Evolutionary conservation across 73 alveolate genomes (phyloP).

Genomic region (Halteria grandinella): DNA sequence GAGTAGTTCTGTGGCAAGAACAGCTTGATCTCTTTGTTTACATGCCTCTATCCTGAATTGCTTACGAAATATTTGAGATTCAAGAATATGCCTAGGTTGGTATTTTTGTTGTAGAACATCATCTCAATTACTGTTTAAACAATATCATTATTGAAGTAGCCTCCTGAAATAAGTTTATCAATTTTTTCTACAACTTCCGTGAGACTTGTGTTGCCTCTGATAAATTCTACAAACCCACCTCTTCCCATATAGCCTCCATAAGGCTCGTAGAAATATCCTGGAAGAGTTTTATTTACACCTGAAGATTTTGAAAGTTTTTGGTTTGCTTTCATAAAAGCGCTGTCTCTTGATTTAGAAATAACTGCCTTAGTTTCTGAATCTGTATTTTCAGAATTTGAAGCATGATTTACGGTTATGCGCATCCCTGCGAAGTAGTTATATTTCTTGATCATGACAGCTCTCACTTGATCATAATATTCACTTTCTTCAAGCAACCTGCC

Average conservation of each 20-base stretch:
- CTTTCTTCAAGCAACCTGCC: too few species aligned
- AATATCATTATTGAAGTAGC: slow-evolving; percentile 40
- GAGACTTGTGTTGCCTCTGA: slow-evolving; percentile 30
- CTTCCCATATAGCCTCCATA: slow-evolving; percentile 40
- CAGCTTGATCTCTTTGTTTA: background rate
- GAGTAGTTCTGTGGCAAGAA: slow-evolving; percentile 47
- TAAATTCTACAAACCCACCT: slow-evolving; percentile 63
- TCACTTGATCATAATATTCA: slow-evolving; percentile 7
- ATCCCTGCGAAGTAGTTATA: slow-evolving; percentile 61
- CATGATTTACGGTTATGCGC: slow-evolving; percentile 54
- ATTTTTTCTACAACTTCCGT: background rate
- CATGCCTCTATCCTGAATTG: slow-evolving; percentile 56
- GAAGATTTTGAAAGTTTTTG: too few species aligned
- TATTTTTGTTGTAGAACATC: slow-evolving; percentile 63
- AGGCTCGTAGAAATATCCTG: slow-evolving; percentile 1
- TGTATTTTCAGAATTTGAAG: slow-evolving; percentile 2
- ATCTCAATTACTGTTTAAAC: slow-evolving; percentile 49
- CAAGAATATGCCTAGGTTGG: slow-evolving; percentile 15
- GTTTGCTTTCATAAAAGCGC: too few species aligned
- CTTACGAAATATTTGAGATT: background rate
- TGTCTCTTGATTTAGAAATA: too few species aligned
- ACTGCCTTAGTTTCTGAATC: too few species aligned
- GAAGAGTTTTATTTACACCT: slow-evolving; percentile 20
- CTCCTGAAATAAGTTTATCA: slow-evolving; percentile 13
- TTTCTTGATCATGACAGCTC: slow-evolving; percentile 5